A percentile compares a stretch with the other conserved stretches of the same genome.
These are phyloP conservation scores for Candida takata DNA, from an alignment of 805 yeast genomes.

Conservation along the genomic window DNA sequence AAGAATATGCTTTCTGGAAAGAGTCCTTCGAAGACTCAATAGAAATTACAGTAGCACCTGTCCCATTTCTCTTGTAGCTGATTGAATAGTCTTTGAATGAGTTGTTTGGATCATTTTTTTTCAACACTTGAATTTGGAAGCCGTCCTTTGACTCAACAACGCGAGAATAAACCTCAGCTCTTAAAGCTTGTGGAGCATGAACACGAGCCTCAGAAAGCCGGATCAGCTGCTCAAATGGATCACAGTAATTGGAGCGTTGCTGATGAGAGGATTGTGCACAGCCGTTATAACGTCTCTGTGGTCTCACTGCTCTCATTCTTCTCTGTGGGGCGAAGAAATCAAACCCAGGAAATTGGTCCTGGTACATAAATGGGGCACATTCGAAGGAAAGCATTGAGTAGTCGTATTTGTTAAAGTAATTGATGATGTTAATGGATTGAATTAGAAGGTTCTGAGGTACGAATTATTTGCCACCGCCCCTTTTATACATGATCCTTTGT, in stretches of 20 bases:
- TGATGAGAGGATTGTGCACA: background rate
- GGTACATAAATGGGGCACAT: slow-evolving; percentile 4
- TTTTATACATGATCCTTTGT: no score
- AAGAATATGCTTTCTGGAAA: slow-evolving; percentile 12
- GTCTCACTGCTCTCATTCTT: slow-evolving; percentile 1
- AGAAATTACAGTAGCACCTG: slow-evolving; percentile 5
- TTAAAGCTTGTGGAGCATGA: background rate
- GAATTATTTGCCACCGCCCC: slow-evolving; percentile 1
- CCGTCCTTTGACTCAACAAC: slow-evolving; percentile 4
- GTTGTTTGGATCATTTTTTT: slow-evolving; percentile 9
- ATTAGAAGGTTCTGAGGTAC: background rate
- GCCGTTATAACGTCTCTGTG: slow-evolving; percentile 1
- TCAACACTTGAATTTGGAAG: slow-evolving; percentile 14
- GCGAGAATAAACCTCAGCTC: slow-evolving; percentile 4
- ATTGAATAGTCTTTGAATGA: slow-evolving; percentile 16
- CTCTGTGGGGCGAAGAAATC: slow-evolving; percentile 1
- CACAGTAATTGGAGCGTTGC: slow-evolving; percentile 3
- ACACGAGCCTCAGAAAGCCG: background rate
- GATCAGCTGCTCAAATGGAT: slow-evolving; percentile 1
- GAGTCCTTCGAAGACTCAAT: slow-evolving; percentile 14
- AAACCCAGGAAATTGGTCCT: slow-evolving; percentile 1
- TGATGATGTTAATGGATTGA: background rate
- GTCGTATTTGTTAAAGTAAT: background rate
- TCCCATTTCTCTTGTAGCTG: slow-evolving; percentile 6
- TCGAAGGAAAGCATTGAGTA: slow-evolving; percentile 10